Base-by-base conservation (phyloP, 2,329 filamentous ascomycete species). In the Trichophyton rubrum region DNA sequence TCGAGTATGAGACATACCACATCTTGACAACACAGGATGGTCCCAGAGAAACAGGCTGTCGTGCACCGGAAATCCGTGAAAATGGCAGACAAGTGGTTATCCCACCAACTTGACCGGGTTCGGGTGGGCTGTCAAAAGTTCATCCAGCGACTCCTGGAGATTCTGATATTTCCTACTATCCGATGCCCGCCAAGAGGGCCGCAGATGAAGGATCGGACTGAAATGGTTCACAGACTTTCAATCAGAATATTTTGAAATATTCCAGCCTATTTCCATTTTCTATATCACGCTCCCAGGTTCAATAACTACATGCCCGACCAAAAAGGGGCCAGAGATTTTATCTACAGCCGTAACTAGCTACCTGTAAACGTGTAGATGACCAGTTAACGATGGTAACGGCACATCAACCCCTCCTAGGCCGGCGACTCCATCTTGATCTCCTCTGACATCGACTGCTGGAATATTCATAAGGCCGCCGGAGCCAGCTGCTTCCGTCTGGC, bases 1-100 rank as follows among this genome's bases (percentile, higher is more conserved):
- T 43, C 40, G 20, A 27, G 27, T 45, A 33, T 40, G 15, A 4
- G 30, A 33, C 58, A 22, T 60, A 60, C 58, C 58, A 60, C 58
- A 60, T 60, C 57, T 45, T 45, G 27, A 55, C 7, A 33, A n/a
- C 51, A 20, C 24, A 8, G 40, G 40, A 43, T 43, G 6, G 15
- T n/a, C n/a, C 15, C 40, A 43, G 40, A 35, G 5, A 7, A 55
- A 20, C 11, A 38, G 33, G 33, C 22, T 13, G 49, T 53, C 7
- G 13, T 13, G n/a, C 30, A 24, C 15, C 1, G 24, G 27, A 38
- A 13, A 38, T 13, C 11, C 7, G 33, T 38, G 3, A 38, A 9
- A 38, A 38, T 13, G 9, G 33, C 33, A 38, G 33, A 38, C 11
- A 13, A 38, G 33, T 1, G 15, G 27, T 8, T 55, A 55, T 55